Base-by-base conservation (phyloP, 495 filamentous ascomycete genomes). In the Neurospora sp. region DNA sequence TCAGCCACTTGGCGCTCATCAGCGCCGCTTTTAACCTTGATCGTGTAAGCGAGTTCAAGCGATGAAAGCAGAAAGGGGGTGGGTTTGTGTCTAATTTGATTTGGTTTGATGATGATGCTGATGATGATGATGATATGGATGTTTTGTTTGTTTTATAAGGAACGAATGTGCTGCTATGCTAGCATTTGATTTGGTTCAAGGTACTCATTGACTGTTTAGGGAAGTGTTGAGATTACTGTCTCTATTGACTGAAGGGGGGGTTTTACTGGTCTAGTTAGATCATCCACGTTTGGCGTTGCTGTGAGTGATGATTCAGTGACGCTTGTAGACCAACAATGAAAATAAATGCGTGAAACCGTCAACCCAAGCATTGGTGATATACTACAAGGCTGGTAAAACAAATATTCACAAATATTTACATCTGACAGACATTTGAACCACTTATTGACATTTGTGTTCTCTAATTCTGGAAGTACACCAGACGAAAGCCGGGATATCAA, bases 11-110 rank as follows among this genome's bases (percentile, higher is more conserved):
- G 68, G 90, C 91, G 3, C 85, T 91, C 74, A 88, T 93, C 72
- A 90, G 88, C 78, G 91, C 90, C 0, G 91, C 90, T 4, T 91
- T 93, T 75, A 93, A 92, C 79, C 79, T 93, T 68, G 89, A 91
- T 73, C 81, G 86, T 39, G 84, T 80, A 12, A 74, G 75, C 4
- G 80, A 83, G 75, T 74, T 71, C n/a, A 80, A 75, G 73, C 73
- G 71, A 48, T 78, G 69, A 72, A n/a, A 14, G 8, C 20, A 9
- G 20, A 2, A 18, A 16, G 46, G 42, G 18, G 35, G 27, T 3
- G 65, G 5, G 11, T 8, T 46, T 31, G 12, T 31, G 22, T 61
- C 22, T 31, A 7, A 20, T 7, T 16, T 31, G 22, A 18, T 35
- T 6, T 59, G 20, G 11, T 27, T 27, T 59, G n/a, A 27, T 22